Conservation (phyloP, 78 protist species). For the Cavenderia fasciculata region DNA sequence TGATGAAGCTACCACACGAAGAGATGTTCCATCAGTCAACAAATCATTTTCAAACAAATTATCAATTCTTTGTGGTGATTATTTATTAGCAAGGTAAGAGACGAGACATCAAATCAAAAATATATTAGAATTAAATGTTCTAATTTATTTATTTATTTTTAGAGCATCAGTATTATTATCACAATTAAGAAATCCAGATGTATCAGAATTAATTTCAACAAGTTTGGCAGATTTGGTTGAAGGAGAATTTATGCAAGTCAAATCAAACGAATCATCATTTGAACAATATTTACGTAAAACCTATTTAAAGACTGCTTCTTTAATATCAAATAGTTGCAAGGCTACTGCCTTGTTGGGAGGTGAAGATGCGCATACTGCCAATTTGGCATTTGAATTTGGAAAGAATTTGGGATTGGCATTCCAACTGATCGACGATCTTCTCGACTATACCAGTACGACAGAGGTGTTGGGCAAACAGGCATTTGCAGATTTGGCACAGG, state of each 20-base stretch:
- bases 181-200: conserved; percentile 59
- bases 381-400: conserved; percentile 82
- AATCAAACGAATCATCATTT: conserved; percentile 35
- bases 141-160: too few species aligned
- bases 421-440: conserved; percentile 93
- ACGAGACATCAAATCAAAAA: too few species aligned
- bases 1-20: conserved; percentile 65
- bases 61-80: conserved; percentile 76
- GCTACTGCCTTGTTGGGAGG: conserved; percentile 69
- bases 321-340: conserved; percentile 82
- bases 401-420: conserved; percentile 94
- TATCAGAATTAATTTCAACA: conserved; percentile 30
- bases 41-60: conserved; percentile 33
- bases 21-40: conserved; percentile 55
- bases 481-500: conserved; percentile 79
- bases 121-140: too few species aligned
- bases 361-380: background rate
- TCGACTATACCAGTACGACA: conserved; percentile 84
- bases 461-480: conserved; percentile 89
- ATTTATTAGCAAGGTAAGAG: conserved; percentile 26
- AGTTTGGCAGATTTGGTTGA: background rate
- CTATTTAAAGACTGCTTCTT: conserved; percentile 92
- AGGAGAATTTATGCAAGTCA: conserved; percentile 94
- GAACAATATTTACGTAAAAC: conserved; percentile 89
- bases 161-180: conserved; percentile 70